phyloP scores from a whole-genome alignment of 1,284 basidiomycete genomes.

The Irpex rosettiformis region DNA sequence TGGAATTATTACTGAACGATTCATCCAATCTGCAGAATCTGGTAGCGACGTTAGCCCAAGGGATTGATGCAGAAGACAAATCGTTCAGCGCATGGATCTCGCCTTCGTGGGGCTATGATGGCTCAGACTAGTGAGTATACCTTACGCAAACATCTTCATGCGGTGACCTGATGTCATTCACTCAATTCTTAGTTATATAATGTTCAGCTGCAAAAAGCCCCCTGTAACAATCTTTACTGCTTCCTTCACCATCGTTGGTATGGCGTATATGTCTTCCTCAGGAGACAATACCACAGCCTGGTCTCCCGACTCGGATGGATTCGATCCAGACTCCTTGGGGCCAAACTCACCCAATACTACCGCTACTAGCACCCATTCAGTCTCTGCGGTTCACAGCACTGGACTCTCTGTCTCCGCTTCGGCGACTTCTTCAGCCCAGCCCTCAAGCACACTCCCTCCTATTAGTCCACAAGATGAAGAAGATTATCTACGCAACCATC shows the following conservation, averaged over 20 bases:
- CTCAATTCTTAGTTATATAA: constrained; percentile 24
- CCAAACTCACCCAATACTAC: constrained; percentile 24
- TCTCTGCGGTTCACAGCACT: no score
- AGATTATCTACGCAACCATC: constrained; percentile 14
- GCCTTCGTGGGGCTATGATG: constrained; percentile 25
- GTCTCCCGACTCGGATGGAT: constrained; percentile 5
- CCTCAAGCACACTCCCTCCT: constrained; percentile 5
- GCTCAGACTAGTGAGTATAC: constrained; percentile 29
- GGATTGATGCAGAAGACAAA: constrained; percentile 30
- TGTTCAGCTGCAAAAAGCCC: constrained; percentile 27
- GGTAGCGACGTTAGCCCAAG: constrained; percentile 31
- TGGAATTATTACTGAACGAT: not conserved
- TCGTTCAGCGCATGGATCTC: constrained; percentile 27
- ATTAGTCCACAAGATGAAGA: constrained; percentile 11
- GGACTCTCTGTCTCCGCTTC: not conserved
- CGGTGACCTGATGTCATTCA: not conserved
- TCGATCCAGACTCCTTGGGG: constrained; percentile 21
- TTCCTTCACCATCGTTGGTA: constrained; percentile 38
- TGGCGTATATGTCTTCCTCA: constrained; percentile 21
- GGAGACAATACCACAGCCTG: not conserved
- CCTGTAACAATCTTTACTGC: constrained; percentile 28
- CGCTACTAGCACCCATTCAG: constrained; percentile 14
- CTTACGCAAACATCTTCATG: constrained; percentile 1
- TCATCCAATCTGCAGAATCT: no score
- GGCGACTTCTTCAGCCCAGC: not conserved